These are phyloP conservation scores for Rhodotorula sphaerocarpa DNA, from an alignment of 768 basidiomycete genomes.

Conservation along the genomic window DNA sequence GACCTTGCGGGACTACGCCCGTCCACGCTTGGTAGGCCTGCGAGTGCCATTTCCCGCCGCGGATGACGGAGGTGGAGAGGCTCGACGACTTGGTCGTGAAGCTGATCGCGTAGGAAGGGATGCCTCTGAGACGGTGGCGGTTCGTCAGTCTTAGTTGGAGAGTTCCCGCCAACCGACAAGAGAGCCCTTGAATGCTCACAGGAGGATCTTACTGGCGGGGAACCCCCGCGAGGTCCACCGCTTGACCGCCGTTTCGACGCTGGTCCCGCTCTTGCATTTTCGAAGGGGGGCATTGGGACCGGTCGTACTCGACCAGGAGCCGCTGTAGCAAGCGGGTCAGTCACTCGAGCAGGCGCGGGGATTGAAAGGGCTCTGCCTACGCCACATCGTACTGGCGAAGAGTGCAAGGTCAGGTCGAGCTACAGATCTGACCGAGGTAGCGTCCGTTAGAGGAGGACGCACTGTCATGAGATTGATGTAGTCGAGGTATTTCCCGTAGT, in stretches of 20 bases:
- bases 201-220: conserved; percentile 61
- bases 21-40: conserved; percentile 18
- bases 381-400: conserved; percentile 62
- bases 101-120: conserved; percentile 22
- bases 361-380: conserved; percentile 47
- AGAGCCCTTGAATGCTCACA: conserved; percentile 52
- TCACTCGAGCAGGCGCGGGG: too few relatives aligned
- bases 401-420: conserved; percentile 12
- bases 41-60: not conserved
- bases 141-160: too few relatives aligned
- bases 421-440: not conserved
- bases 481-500: conserved; percentile 62
- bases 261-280: conserved; percentile 67
- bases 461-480: conserved; percentile 74
- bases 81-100: conserved; percentile 23
- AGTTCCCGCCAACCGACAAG: too few relatives aligned
- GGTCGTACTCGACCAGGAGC: conserved; percentile 50
- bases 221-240: conserved; percentile 74
- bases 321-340: not conserved
- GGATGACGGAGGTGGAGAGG: conserved; percentile 1
- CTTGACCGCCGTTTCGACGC: conserved; percentile 59
- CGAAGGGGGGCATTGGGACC: conserved; percentile 83
- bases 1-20: conserved; percentile 12
- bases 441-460: conserved; percentile 41
- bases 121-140: not conserved